phyloP scores from a whole-genome alignment of 139 green algal genomes.

The Coelastrella sp. region DNA sequence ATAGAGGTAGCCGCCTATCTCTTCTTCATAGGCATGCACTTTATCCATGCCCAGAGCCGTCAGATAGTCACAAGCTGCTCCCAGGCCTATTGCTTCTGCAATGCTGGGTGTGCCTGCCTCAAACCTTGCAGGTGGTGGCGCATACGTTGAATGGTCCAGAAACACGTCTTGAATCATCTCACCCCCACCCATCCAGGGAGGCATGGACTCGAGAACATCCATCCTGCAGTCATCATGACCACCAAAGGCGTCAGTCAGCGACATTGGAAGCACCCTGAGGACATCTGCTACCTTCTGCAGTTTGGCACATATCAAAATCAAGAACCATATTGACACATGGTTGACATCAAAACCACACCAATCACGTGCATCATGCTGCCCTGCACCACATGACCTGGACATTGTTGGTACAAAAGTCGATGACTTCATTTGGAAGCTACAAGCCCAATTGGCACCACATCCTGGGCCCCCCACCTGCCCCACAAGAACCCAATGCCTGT shows the following conservation, averaged over 20 bases:
- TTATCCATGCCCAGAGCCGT: constrained; percentile 35
- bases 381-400: no score
- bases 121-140: constrained; percentile 91
- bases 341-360: no score
- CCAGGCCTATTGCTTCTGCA: constrained; percentile 82
- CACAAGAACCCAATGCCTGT: constrained; percentile 99
- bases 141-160: constrained; percentile 94
- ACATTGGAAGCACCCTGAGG: not conserved
- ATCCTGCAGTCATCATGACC: constrained; percentile 42
- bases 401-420: no score
- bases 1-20: constrained; percentile 79
- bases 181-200: constrained; percentile 95
- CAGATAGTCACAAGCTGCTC: constrained; percentile 76
- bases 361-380: no score
- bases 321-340: no score
- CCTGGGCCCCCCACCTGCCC: constrained; percentile 67
- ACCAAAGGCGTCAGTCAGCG: not conserved
- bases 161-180: constrained; percentile 99
- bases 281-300: no score
- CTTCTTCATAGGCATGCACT: constrained; percentile 84
- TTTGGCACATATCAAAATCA: not conserved
- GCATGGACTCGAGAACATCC: constrained; percentile 92
- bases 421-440: no score
- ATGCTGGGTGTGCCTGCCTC: constrained; percentile 98
- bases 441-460: not conserved